phyloP scores from a whole-genome alignment of 1,284 basidiomycete species.

The Melampsora occidentalis region DNA sequence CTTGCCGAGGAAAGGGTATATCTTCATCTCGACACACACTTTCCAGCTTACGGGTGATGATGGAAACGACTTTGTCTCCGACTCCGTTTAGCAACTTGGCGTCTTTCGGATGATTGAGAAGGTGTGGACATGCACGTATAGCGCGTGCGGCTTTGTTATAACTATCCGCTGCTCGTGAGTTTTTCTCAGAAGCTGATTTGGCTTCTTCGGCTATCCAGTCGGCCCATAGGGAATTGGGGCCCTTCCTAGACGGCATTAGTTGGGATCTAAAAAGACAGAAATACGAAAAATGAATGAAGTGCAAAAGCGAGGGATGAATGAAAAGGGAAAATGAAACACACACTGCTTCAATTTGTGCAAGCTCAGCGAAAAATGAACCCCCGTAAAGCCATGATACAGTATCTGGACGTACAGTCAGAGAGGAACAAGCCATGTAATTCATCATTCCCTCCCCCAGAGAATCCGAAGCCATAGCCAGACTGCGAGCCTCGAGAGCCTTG shows the following conservation, averaged over 20 bases:
- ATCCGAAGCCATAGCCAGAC: no score
- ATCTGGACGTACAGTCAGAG: no score
- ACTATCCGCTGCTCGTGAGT: conserved; percentile 23
- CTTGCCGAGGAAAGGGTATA: conserved; percentile 21
- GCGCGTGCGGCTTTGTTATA: conserved; percentile 27
- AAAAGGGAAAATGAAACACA: no score
- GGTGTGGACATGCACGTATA: conserved; percentile 15
- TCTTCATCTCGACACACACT: conserved; percentile 3
- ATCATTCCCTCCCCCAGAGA: no score
- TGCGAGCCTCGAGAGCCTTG: no score
- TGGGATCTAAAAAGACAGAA: not conserved
- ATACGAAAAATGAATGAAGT: no score
- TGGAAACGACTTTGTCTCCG: conserved; percentile 25
- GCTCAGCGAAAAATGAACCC: no score
- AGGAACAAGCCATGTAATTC: no score
- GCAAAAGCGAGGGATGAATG: no score
- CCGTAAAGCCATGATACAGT: no score
- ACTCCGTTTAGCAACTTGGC: conserved; percentile 18
- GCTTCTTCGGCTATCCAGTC: conserved; percentile 28
- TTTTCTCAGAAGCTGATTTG: conserved; percentile 21
- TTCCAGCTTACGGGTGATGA: conserved; percentile 23
- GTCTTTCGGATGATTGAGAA: conserved; percentile 37
- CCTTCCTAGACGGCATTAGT: conserved; percentile 19
- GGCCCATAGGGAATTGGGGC: conserved; percentile 30
- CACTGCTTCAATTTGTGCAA: no score